These are phyloP conservation scores for Hemerocallis citrina DNA, from an alignment of 106 monocot genomes.

Conservation along the genomic window DNA sequence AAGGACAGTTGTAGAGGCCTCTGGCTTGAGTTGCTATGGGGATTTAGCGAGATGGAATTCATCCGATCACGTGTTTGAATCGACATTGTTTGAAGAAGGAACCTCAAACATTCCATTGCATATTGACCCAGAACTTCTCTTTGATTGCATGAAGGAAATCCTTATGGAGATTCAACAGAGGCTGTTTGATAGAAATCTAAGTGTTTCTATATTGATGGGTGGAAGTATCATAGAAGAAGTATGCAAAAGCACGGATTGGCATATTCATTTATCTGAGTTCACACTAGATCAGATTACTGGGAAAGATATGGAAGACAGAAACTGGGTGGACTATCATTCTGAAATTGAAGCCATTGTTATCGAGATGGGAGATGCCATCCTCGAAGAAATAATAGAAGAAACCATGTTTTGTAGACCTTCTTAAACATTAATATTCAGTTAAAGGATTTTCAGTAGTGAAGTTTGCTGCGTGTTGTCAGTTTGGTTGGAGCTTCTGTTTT, in stretches of 20 bases:
- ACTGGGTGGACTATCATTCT: conserved; percentile 25
- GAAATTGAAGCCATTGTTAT: conserved; percentile 26
- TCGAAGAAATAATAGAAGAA: conserved; percentile 44
- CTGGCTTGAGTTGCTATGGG: conserved; percentile 15
- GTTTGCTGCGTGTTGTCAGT: background rate
- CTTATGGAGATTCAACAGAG: conserved; percentile 28
- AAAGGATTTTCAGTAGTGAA: background rate
- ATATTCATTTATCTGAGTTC: conserved; percentile 15
- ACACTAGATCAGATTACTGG: conserved; percentile 25
- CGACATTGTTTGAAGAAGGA: conserved; percentile 23
- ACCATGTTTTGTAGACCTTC: background rate
- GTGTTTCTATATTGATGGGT: conserved; percentile 11
- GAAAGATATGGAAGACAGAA: conserved; percentile 22
- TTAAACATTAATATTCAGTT: background rate
- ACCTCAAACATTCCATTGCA: background rate
- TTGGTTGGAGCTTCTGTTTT: too few relatives aligned
- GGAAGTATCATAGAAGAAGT: conserved; percentile 36
- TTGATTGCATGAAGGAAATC: conserved; percentile 36
- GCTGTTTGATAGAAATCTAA: conserved; percentile 11
- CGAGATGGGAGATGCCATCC: conserved; percentile 27
- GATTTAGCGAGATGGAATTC: conserved; percentile 15
- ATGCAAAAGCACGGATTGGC: conserved; percentile 12
- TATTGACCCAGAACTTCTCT: conserved; percentile 28
- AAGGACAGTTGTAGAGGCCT: conserved; percentile 17
- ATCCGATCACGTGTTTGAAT: conserved; percentile 24